phyloP scores from a whole-genome alignment of 495 filamentous ascomycete species.

The Tuber melanosporum region DNA sequence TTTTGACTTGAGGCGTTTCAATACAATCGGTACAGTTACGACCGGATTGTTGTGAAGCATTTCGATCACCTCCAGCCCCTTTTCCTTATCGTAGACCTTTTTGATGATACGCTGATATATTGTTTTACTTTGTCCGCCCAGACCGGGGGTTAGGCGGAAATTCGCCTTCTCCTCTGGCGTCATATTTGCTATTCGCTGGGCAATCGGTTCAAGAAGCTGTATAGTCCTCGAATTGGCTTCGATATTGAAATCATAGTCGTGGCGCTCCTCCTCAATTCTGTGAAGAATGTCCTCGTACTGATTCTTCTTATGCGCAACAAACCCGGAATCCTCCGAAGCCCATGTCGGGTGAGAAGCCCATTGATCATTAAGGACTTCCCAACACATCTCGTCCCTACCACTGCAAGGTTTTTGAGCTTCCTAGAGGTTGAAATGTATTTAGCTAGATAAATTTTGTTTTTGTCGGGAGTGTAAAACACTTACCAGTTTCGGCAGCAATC shows the following conservation, averaged over 20 bases:
- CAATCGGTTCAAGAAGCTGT: slow-evolving; percentile 88
- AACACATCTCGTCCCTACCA: slow-evolving; percentile 89
- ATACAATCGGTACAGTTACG: slow-evolving; percentile 74
- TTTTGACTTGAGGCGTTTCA: slow-evolving; percentile 83
- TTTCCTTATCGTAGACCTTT: slow-evolving; percentile 91
- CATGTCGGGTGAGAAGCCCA: slow-evolving; percentile 99
- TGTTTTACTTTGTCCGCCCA: slow-evolving; percentile 88
- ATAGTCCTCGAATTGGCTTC: slow-evolving; percentile 89
- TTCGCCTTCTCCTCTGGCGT: slow-evolving; percentile 59
- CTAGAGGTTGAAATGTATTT: slow-evolving; percentile 35
- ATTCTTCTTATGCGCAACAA: slow-evolving; percentile 97
- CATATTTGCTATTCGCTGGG: slow-evolving; percentile 75
- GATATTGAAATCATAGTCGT: slow-evolving; percentile 98
- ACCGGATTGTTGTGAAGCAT: slow-evolving; percentile 76
- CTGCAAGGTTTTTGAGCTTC: slow-evolving; percentile 83
- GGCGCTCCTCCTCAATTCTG: slow-evolving; percentile 93
- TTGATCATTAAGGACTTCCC: slow-evolving; percentile 85
- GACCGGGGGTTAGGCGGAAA: slow-evolving; percentile 70
- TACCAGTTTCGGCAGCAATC: slow-evolving; percentile 75
- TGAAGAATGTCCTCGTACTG: slow-evolving; percentile 85
- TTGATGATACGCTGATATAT: slow-evolving; percentile 95
- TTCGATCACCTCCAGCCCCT: slow-evolving; percentile 70
- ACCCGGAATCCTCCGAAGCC: slow-evolving; percentile 97
- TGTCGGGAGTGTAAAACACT: slow-evolving; percentile 32
- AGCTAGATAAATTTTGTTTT: slow-evolving; percentile 8